Percentiles rank a stretch among this genome's conserved stretches.
Conservation (phyloP, 768 basidiomycete genomes). For the Amanita pallidorosea region DNA sequence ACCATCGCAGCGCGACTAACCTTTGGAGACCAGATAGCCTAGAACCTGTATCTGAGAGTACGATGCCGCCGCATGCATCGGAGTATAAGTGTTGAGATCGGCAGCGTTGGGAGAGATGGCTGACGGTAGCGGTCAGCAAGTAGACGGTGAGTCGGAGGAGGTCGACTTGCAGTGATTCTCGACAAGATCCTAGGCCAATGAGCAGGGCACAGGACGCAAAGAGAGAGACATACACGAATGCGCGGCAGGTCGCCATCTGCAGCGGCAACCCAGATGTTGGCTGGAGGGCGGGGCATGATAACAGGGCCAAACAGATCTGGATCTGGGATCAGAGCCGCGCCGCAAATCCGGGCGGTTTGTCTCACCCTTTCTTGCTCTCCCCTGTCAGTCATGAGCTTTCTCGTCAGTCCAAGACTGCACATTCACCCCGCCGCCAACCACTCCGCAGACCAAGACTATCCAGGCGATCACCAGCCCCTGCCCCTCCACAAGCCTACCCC, state of each 20-base stretch:
- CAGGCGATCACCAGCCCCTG: conserved; percentile 24
- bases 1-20: conserved; percentile 20
- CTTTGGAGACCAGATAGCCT: conserved; percentile 66
- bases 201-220: conserved; percentile 1
- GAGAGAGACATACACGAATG: conserved; percentile 42
- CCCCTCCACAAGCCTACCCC: conserved; percentile 51
- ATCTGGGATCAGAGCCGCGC: conserved; percentile 17
- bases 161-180: conserved; percentile 41
- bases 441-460: conserved; percentile 11
- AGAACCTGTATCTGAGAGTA: conserved; percentile 75
- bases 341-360: conserved; percentile 6
- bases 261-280: conserved; percentile 91
- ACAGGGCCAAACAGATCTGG: conserved; percentile 16
- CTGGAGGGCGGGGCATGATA: conserved; percentile 15
- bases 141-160: conserved; percentile 12
- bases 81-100: conserved; percentile 69
- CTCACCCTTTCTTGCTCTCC: conserved; percentile 8
- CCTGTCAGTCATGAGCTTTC: conserved; percentile 15
- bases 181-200: conserved; percentile 39
- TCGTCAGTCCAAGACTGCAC: conserved; percentile 10
- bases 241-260: conserved; percentile 80
- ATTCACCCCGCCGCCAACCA: conserved; percentile 7
- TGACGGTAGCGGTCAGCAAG: conserved; percentile 27
- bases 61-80: conserved; percentile 93
- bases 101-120: conserved; percentile 61